phyloP scores from a whole-genome alignment of 805 yeast genomes.

The Teunomyces atbi region DNA sequence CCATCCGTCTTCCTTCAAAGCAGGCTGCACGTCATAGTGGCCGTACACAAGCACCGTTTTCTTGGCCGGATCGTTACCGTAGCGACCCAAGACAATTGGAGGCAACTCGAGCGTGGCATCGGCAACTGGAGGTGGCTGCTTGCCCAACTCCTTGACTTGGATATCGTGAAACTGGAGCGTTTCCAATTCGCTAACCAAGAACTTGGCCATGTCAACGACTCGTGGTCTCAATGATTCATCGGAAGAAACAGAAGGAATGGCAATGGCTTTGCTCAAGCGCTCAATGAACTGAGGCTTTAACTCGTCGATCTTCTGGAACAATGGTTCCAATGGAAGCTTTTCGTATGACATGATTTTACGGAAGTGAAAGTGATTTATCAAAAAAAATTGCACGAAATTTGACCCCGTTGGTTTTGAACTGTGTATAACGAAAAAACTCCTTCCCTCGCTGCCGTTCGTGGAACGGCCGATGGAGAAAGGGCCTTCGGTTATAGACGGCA shows the following conservation, averaged over 20 bases:
- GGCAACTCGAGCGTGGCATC: constrained; percentile 73
- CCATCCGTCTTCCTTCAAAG: constrained; percentile 92
- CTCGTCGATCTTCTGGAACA: constrained; percentile 64
- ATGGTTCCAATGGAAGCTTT: constrained; percentile 41
- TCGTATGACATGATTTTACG: constrained; percentile 35
- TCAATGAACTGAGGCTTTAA: constrained; percentile 72
- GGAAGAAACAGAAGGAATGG: constrained; percentile 91
- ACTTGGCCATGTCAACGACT: constrained; percentile 88
- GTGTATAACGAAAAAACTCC: neutral
- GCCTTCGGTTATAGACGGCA: constrained; percentile 3
- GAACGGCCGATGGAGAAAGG: neutral
- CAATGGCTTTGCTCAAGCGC: constrained; percentile 79
- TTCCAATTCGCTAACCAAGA: constrained; percentile 66
- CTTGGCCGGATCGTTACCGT: constrained; percentile 77
- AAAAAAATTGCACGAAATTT: neutral
- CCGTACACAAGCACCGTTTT: constrained; percentile 92
- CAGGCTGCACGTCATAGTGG: constrained; percentile 99
- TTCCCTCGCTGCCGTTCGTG: neutral
- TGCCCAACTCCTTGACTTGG: constrained; percentile 78
- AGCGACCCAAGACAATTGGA: constrained; percentile 89
- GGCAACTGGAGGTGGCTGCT: constrained; percentile 87
- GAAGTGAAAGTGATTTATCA: too few relatives aligned
- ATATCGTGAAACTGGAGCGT: constrained; percentile 79
- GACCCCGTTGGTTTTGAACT: neutral
- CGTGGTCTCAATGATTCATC: constrained; percentile 86